These are phyloP conservation scores for Rostrohypoxylon terebratum DNA, from an alignment of 495 filamentous ascomycete genomes.

Conservation along the genomic window DNA sequence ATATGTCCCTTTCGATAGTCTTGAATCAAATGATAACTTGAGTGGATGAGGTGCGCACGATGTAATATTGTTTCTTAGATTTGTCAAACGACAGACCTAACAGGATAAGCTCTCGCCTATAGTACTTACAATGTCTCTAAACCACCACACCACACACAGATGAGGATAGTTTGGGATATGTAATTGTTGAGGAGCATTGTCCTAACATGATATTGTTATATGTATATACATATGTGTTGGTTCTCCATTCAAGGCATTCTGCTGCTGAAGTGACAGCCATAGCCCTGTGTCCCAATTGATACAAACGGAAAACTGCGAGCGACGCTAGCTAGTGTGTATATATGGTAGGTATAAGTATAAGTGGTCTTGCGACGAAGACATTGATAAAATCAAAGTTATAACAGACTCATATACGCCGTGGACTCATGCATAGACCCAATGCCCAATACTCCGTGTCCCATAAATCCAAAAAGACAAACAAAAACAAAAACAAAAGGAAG, in stretches of 20 bases:
- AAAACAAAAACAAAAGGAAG: slow-evolving; percentile 18
- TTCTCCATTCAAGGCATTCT: slow-evolving; percentile 23
- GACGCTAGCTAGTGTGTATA: slow-evolving; percentile 2
- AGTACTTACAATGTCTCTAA: no score
- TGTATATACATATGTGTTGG: slow-evolving; percentile 1
- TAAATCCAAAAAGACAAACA: not conserved
- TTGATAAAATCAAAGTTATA: slow-evolving; percentile 14
- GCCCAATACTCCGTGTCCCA: slow-evolving; percentile 23
- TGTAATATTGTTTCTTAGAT: no score
- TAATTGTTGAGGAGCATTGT: not conserved
- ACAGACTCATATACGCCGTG: slow-evolving; percentile 27
- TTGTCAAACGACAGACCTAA: no score
- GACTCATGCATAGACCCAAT: slow-evolving; percentile 32
- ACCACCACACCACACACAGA: no score
- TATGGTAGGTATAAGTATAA: slow-evolving; percentile 5
- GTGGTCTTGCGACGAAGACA: slow-evolving; percentile 14
- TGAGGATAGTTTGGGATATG: not conserved
- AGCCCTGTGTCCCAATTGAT: slow-evolving; percentile 12
- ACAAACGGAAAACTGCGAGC: slow-evolving; percentile 16
- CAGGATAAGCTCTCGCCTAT: no score
- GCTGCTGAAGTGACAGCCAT: slow-evolving; percentile 18
- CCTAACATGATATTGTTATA: not conserved
- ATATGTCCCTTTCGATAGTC: not conserved
- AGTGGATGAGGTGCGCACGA: no score
- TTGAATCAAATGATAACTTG: not conserved